phyloP scores from a whole-genome alignment of 176 grass and related monocot species.

The Avena insularis region DNA sequence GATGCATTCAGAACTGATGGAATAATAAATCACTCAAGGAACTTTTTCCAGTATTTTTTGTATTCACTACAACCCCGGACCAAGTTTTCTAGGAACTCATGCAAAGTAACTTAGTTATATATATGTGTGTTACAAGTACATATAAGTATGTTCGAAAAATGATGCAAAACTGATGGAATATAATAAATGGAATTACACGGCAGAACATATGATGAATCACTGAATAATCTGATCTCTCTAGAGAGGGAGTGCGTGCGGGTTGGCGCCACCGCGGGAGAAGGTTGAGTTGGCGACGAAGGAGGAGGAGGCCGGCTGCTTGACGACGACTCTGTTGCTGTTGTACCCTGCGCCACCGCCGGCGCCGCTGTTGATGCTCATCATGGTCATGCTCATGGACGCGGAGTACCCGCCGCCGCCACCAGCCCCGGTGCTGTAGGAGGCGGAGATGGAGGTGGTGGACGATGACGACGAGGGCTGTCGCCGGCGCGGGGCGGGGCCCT shows the following conservation, averaged over 20 bases:
- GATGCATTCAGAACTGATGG: too few species aligned
- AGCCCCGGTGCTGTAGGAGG: constrained; percentile 17
- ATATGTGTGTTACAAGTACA: too few species aligned
- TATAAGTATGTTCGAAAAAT: not conserved
- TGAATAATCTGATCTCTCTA: not conserved
- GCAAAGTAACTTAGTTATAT: too few species aligned
- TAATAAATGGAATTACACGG: not conserved
- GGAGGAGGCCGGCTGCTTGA: constrained; percentile 4
- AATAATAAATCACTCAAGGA: too few species aligned
- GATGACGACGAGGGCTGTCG: not conserved
- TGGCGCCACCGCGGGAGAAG: constrained; percentile 29
- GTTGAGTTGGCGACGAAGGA: constrained; percentile 38
- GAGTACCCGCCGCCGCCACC: not conserved
- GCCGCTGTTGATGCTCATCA: constrained; percentile 46
- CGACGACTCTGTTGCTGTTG: constrained; percentile 3
- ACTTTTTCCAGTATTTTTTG: too few species aligned
- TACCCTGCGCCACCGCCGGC: not conserved
- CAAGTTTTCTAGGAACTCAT: too few species aligned
- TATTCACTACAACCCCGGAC: too few species aligned
- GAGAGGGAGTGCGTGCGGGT: not conserved
- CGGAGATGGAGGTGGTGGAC: constrained; percentile 13
- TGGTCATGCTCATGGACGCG: constrained; percentile 44
- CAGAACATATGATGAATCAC: not conserved
- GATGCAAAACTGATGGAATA: not conserved
- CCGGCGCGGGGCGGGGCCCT: constrained; percentile 53